Base-by-base conservation (phyloP, 805 yeast species). In the Candida maesae region DNA sequence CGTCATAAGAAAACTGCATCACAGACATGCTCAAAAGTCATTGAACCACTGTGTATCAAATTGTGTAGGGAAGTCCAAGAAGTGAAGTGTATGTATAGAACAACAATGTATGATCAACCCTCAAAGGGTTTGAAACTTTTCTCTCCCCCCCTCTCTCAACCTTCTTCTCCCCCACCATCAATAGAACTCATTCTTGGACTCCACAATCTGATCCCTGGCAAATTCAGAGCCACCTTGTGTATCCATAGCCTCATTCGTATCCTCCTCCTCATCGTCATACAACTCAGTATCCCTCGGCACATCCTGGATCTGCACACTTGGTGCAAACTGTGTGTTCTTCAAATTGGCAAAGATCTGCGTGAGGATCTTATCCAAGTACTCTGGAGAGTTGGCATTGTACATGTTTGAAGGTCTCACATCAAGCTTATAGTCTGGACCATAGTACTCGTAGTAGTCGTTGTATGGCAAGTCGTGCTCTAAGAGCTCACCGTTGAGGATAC, bases 351-450 rank as follows among this genome's bases (percentile, higher is more conserved):
- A 73, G 39, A 91, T 84, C 54, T 83, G 85, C 11, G 85, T 74
- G 56, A 88, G 67, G 38, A 91, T 81, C 63, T 87, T 84, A 64
- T 88, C 87, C 54, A 91, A 71, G 60, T 89, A 91, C 62, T 90
- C 97, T 18, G 95, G 91, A 18, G 91, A 78, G 65, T 91, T 91
- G 38, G 96, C 96, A 65, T 91, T 91, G 68, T 84, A 86, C 98
- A 91, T 91, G 65, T 91, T 91, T 11, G 95, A 84, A 11, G 96
- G 95, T 50, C 96, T 74, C 36, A 91, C 99, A 59, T 91, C 96
- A 45, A 91, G 74, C 63, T 88, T 83, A 64, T 91, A 91, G 66
- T 91, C 97, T 3, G 99, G 99, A 0, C 97, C 98, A 63, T 84
- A 91, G 68, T 91, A 91, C 66, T 91, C 98, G 66, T 87, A 91